These are phyloP conservation scores for Boletellus sp. DNA, from an alignment of 768 basidiomycete genomes.

Conservation along the genomic window DNA sequence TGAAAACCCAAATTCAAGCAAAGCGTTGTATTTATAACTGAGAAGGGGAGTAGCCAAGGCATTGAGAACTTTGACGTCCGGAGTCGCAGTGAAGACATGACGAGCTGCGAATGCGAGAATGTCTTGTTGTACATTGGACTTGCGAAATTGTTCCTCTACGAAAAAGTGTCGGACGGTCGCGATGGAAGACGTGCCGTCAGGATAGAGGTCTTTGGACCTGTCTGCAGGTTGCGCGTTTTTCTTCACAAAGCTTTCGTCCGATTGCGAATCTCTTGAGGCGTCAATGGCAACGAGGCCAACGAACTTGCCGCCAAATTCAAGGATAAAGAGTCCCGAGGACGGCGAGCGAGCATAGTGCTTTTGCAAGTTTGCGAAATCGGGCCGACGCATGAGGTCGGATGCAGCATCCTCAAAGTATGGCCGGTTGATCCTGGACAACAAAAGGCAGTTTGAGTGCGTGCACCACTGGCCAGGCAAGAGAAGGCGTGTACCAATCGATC, in stretches of 20 bases:
- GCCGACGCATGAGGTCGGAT: slow-evolving; percentile 47
- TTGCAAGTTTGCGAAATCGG: slow-evolving; percentile 52
- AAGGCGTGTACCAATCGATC: slow-evolving; percentile 59
- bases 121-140: slow-evolving; percentile 57
- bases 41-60: slow-evolving; percentile 48
- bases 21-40: slow-evolving; percentile 44
- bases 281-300: slow-evolving; percentile 72
- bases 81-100: slow-evolving; percentile 50
- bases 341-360: slow-evolving; percentile 57
- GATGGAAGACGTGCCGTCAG: slow-evolving; percentile 40
- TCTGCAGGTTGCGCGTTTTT: slow-evolving; percentile 15
- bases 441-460: neutral
- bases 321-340: slow-evolving; percentile 66
- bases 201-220: slow-evolving; percentile 13
- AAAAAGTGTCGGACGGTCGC: slow-evolving; percentile 74
- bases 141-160: slow-evolving; percentile 62
- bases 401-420: slow-evolving; percentile 58
- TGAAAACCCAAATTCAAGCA: slow-evolving; percentile 48
- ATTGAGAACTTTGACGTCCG: slow-evolving; percentile 43
- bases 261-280: slow-evolving; percentile 44
- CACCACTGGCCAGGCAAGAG: neutral
- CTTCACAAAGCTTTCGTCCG: slow-evolving; percentile 27
- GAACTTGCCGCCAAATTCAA: slow-evolving; percentile 55
- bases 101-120: slow-evolving; percentile 56
- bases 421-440: slow-evolving; percentile 57